These are phyloP conservation scores for Ascomycota sp. DNA, from an alignment of 2,329 filamentous ascomycete genomes.

Conservation along the genomic window DNA sequence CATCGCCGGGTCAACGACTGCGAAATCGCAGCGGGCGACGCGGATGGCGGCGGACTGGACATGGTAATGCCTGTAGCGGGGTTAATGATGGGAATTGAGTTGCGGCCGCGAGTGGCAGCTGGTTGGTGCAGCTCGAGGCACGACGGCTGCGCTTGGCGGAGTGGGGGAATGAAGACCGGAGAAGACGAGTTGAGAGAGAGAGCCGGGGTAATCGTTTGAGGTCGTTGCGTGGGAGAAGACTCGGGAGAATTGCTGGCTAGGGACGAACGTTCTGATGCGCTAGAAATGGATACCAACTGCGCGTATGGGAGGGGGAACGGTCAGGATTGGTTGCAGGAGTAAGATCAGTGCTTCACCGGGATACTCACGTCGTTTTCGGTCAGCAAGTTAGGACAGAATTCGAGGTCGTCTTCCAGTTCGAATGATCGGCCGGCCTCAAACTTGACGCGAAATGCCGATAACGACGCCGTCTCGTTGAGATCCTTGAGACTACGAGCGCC, in stretches of 20 bases:
- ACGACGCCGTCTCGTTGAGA: conserved; percentile 53
- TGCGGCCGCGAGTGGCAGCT: conserved; percentile 70
- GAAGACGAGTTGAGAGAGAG: conserved; percentile 54
- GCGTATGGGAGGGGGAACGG: conserved; percentile 12
- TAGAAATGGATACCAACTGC: conserved; percentile 81
- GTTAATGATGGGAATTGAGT: conserved; percentile 96
- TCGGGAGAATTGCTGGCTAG: conserved; percentile 87
- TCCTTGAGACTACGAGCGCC: conserved; percentile 75
- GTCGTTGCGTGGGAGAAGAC: conserved; percentile 76
- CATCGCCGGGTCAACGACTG: conserved; percentile 31
- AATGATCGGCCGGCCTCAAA: conserved; percentile 88
- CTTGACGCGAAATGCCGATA: conserved; percentile 62
- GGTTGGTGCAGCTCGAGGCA: conserved; percentile 79
- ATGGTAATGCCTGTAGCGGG: conserved; percentile 75
- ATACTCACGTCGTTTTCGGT: conserved; percentile 82
- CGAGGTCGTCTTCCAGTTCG: conserved; percentile 85
- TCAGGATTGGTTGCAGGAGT: conserved; percentile 9
- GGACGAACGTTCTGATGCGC: conserved; percentile 82
- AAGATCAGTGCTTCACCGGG: too few species aligned
- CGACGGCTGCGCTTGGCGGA: conserved; percentile 43
- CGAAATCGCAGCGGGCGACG: conserved; percentile 42
- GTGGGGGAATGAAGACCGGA: conserved; percentile 42
- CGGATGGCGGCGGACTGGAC: conserved; percentile 65
- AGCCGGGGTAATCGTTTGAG: conserved; percentile 55
- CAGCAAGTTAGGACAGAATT: conserved; percentile 83